Evolutionary conservation across 1,284 basidiomycete species (phyloP).

Genomic region (Malassezia furfur): DNA sequence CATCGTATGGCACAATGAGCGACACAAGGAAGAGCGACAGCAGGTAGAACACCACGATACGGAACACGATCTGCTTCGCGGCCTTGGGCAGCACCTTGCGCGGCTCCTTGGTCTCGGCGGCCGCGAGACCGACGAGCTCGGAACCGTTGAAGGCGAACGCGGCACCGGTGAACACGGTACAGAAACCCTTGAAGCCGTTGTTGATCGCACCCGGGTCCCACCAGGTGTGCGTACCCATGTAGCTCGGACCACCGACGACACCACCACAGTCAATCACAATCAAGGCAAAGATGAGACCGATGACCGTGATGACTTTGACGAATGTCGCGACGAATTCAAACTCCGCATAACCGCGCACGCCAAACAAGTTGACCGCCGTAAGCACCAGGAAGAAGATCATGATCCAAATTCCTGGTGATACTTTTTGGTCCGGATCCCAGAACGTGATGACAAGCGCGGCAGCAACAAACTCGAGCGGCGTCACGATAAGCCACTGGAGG

Average conservation of each 20-base stretch:
- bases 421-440: conserved; percentile 22
- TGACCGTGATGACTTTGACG: conserved; percentile 41
- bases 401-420: conserved; percentile 34
- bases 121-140: conserved; percentile 59
- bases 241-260: conserved; percentile 23
- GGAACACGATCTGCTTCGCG: conserved; percentile 51
- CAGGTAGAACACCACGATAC: conserved; percentile 54
- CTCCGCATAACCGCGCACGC: conserved; percentile 44
- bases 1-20: conserved; percentile 51
- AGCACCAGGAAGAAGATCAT: conserved; percentile 34
- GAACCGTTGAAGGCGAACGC: conserved; percentile 45
- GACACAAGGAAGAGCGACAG: conserved; percentile 57
- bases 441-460: conserved; percentile 33
- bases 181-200: conserved; percentile 46
- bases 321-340: conserved; percentile 38
- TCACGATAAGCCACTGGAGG: conserved; percentile 40
- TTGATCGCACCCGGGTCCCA: conserved; percentile 36
- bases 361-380: conserved; percentile 43
- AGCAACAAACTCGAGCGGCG: conserved; percentile 42
- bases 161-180: conserved; percentile 39
- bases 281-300: conserved; percentile 40
- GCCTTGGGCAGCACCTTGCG: conserved; percentile 52
- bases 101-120: conserved; percentile 56
- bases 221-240: conserved; percentile 39
- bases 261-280: conserved; percentile 41